Evolutionary conservation across 805 yeast species (phyloP).

Genomic region (Kuraishia cidri): DNA sequence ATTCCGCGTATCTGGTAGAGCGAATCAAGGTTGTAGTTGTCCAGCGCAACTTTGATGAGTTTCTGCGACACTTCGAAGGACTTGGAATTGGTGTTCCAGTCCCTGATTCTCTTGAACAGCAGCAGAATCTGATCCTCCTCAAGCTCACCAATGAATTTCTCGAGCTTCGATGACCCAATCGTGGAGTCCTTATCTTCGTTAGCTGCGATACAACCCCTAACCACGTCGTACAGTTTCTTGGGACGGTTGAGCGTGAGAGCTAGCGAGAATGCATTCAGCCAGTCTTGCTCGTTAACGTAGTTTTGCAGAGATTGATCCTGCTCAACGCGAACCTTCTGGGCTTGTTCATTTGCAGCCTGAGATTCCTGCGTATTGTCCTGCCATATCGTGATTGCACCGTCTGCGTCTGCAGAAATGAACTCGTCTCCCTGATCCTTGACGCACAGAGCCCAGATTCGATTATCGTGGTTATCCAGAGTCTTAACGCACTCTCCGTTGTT

Average conservation of each 20-base stretch:
- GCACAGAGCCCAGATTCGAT: constrained; percentile 89
- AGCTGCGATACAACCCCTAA: constrained; percentile 50
- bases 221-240: constrained; percentile 72
- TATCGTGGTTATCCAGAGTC: constrained; percentile 86
- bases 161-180: constrained; percentile 53
- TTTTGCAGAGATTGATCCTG: constrained; percentile 84
- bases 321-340: constrained; percentile 54
- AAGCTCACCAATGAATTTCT: constrained; percentile 48
- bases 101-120: constrained; percentile 71
- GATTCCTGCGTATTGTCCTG: constrained; percentile 76
- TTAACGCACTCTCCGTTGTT: constrained; percentile 66
- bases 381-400: constrained; percentile 88
- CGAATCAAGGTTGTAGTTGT: constrained; percentile 41
- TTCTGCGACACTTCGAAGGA: constrained; percentile 78
- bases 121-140: constrained; percentile 48
- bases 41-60: constrained; percentile 56
- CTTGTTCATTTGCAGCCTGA: constrained; percentile 42
- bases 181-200: constrained; percentile 37
- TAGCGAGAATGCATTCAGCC: constrained; percentile 81
- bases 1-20: constrained; percentile 61
- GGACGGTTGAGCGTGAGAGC: constrained; percentile 89
- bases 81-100: constrained; percentile 90
- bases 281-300: constrained; percentile 60
- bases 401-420: constrained; percentile 88
- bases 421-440: constrained; percentile 55